Evolutionary conservation across 345 rosid genomes (phyloP), one percentile per base, ranked within the genome.

Genomic region (Gossypium arboreum): DNA sequence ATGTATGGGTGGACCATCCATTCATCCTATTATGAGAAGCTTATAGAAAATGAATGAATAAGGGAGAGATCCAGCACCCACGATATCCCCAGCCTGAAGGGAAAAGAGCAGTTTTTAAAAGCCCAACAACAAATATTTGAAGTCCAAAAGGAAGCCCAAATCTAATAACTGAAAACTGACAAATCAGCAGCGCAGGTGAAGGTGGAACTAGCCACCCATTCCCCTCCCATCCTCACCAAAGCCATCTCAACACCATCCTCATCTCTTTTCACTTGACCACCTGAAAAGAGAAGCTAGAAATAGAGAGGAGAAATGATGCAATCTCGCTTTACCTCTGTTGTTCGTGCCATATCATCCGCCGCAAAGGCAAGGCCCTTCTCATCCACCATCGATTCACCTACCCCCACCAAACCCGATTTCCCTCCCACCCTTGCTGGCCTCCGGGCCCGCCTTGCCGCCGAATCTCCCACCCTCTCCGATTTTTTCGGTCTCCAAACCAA

Each of bases 401-500:
- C 83, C 7, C 41, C 41, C 45, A 51, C 82, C 6, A 75, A 72
- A 15, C 61, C 86, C 22, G 84, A 89, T 50, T 83, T 80, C 13
- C 88, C 92, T 2, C 82, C 79, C 60, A 88, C 88, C 71, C 88
- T 96, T 24, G 89, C 90, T 2, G 89, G 87, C 57, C 92, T 96
- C 66, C 97, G 99, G 7, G 89, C 91, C 22, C 93, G 98, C 9
- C 89, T 95, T 9, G 91, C 94, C 25, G 71, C 89, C 13, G 99
- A 95, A 47, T 81, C 92, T 12, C 93, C 92, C 27, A 47, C 80
- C 7, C 88, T 95, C 27, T 76, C 93, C 68, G 91, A 96, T 52
- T 96, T 96, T 82, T 6, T 80, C 50, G 78, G 75, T 44, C 85
- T 85, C 51, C 85, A 82, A 75, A 82, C 84, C 57, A 48, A 48